Evolutionary conservation across 2,329 filamentous ascomycete genomes (phyloP), one percentile per base, ranked within the genome.

Genomic region (Venturia asperata): DNA sequence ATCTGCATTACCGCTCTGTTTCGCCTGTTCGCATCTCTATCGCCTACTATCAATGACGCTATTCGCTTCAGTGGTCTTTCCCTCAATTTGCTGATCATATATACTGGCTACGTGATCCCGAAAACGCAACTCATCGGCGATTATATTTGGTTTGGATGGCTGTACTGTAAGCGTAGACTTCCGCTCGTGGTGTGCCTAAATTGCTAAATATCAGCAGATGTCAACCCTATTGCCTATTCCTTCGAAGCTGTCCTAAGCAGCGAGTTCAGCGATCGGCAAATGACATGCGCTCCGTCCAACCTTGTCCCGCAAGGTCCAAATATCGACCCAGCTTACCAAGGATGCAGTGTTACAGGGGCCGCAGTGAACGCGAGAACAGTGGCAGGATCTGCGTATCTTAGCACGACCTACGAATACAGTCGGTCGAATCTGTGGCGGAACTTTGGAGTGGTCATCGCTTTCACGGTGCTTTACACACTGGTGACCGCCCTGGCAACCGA

Each of bases 401-500:
- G 77, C 3, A 72, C 76, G 0, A 82, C 79, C 66, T 88, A 84
- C 70, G 70, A 75, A 11, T 89, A 88, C 72, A 79, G 76, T 17
- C 82, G 82, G 68, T 77, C 77, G 0, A 81, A 89, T 67, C 77
- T 83, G 4, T 88, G 86, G 86, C 77, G 66, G 9, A 67, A 67
- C 37, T 64, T 64, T 21, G 66, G 66, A 4, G 47, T 67, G 13
- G 21, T 66, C 4, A 41, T 64, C 21, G 66, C 61, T 1, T 67
- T 64, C 73, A 73, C 85, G 0, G 79, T 90, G 0, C 81, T 91
- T 5, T 95, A 93, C 71, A 83, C 95, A 15, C 69, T 87, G 13
- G 75, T 93, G 39, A 93, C 90, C 0, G 82, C 88, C 10, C 13
- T 62, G 7, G 34, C 27, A 34, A 58, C 39, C 10, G 61, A 63